Evolutionary conservation across 805 yeast genomes (phyloP), one percentile per base, ranked within the genome.

Genomic region (Yamadazyma ubonensis): DNA sequence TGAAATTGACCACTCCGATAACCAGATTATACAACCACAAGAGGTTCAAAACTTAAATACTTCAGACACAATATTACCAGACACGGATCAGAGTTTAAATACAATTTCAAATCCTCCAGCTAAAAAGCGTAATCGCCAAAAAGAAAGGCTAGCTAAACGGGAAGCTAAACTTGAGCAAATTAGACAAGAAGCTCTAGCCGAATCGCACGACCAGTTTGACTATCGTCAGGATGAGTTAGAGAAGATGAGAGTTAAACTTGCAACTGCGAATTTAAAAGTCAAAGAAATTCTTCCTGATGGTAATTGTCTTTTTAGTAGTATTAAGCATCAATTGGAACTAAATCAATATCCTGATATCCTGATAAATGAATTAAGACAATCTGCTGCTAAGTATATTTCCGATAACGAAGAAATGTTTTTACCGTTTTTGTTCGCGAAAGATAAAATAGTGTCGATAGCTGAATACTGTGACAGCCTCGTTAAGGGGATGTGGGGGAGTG

Each of bases 401-500:
- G 55, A 53, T 1, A 67, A 93, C 53, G 76, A 77, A 9, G 83
- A 86, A 48, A 83, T 83, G 29, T 93, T 80, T 55, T 63, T 76
- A 4, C 96, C 97, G 11, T 91, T 84, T 53, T 61, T 91, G 48
- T 82, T 88, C 53, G 96, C 88, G 49, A 68, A 65, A 10, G 22
- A 18, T 10, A 71, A 81, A 69, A 66, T 75, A 6, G 50, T 86
- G 44, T 84, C 85, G 47, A 61, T 90, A 20, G 81, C 76, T 27
- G 77, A 76, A 16, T 93, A 93, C 58, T 75, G 86, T 3, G 59
- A 67, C 3, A 83, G 81, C 46, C 71, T 91, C 42, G 84, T 76
- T 43, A 68, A 59, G n/a, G 81, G 95, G 0, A 77, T 86, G 70
- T 91, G 99, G 99, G 99, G 99, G 18, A 93, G 96, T 6, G 97